Evolutionary conservation across 1,284 basidiomycete genomes (phyloP), one percentile per base, ranked within the genome.

Genomic region (Coniferiporia weirii): DNA sequence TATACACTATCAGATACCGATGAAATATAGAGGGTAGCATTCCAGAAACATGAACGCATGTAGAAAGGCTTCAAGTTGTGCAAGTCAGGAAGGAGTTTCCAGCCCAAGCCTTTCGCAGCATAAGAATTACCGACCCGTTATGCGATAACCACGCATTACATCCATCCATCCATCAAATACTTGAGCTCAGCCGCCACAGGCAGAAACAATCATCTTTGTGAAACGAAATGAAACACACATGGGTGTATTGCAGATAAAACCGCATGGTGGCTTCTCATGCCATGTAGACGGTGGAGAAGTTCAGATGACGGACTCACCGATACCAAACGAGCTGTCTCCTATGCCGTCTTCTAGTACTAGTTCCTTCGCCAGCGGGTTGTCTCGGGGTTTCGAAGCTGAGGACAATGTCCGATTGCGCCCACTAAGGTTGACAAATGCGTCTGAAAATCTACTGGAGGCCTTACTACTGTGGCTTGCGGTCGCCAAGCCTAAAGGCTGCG

Each of bases 341-440:
- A n/a, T 36, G 19, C 27, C 5, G 22, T 40, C 54, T 35, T 60
- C 54, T 19, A 35, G 38, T 15, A 22, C 32, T 20, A 12, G 32
- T 8, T 8, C 15, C 47, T 52, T 50, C 13, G 58, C 13, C 10
- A 20, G 36, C 20, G 35, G 12, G 10, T 20, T 32, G 27, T 35
- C 44, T 46, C 35, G 49, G 10, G 56, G 50, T 36, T 54, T 50
- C 40, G 56, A 54, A 36, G 36, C 46, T 6, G 56, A 45, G 9
- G 60, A 61, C 36, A 58, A 36, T 12, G 56, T 54, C 19, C 60
- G 51, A 36, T 27, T 51, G 52, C 60, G 60, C 9, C 60, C 60
- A 40, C 43, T 38, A 2, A 61, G 45, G 48, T 50, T 51, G 19
- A 52, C 52, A 40, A 61, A 55, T 22, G 60, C 60, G 32, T 61